A percentile compares a stretch with the other conserved stretches of the same genome.
Evolutionary conservation across 148 eudicot species (phyloP).

Genomic region (Rhododendron simsii): DNA sequence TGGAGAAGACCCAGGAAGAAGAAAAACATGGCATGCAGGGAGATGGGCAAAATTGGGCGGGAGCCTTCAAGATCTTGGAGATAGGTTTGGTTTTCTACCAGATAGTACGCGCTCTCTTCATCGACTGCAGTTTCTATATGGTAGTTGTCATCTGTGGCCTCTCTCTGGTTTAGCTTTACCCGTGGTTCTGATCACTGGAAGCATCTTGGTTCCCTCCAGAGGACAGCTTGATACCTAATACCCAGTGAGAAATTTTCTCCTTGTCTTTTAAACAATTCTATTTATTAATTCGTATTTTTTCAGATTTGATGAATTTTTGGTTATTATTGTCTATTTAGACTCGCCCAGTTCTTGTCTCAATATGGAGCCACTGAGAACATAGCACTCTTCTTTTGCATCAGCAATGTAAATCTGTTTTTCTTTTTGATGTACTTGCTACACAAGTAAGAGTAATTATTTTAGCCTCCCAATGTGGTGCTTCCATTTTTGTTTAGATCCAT

Average conservation of each 20-base stretch:
- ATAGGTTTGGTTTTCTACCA: slow-evolving; percentile 56
- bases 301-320: neutral
- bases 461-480: neutral
- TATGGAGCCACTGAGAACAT: slow-evolving; percentile 1
- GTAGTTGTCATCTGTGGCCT: slow-evolving; percentile 53
- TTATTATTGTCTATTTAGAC: neutral
- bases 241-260: neutral
- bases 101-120: slow-evolving; percentile 49
- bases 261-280: neutral
- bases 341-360: neutral
- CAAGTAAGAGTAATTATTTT: neutral
- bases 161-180: slow-evolving; percentile 27
- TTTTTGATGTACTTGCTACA: no score
- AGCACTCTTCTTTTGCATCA: neutral
- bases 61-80: slow-evolving; percentile 51
- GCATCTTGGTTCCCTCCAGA: neutral
- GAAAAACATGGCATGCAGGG: neutral
- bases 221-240: neutral
- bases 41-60: slow-evolving; percentile 34
- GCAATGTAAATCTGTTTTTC: neutral
- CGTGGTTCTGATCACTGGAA: neutral
- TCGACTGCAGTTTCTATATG: slow-evolving; percentile 58
- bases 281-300: neutral
- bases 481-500: no score
- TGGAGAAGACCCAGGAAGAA: slow-evolving; percentile 15